Percentiles rank a stretch among this genome's conserved stretches.
Evolutionary conservation across 208 protist species (phyloP).

Genomic region (Leishmania turanica): DNA sequence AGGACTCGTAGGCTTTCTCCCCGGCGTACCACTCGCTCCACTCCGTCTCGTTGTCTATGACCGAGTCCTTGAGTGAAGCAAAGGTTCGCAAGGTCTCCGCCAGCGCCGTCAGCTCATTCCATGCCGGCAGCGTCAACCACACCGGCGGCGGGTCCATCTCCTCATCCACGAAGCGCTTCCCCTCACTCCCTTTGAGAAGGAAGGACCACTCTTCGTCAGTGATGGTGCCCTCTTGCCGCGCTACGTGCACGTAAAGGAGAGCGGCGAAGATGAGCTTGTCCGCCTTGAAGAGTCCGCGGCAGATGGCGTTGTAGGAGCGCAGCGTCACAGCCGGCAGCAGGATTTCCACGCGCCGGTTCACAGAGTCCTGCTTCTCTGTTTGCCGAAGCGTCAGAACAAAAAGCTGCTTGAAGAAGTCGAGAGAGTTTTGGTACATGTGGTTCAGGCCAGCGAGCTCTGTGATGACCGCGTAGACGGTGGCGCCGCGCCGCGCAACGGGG

Average conservation of each 20-base stretch:
- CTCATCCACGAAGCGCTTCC: conserved; percentile 62
- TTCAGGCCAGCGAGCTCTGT: conserved; percentile 91
- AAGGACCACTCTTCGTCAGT: conserved; percentile 88
- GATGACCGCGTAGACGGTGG: conserved; percentile 95
- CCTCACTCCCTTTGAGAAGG: conserved; percentile 89
- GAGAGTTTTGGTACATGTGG: conserved; percentile 96
- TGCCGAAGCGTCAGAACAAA: conserved; percentile 91
- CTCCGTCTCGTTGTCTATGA: conserved; percentile 81
- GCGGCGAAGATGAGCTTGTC: conserved; percentile 97
- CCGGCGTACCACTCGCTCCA: conserved; percentile 90
- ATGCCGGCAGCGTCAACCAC: conserved; percentile 92
- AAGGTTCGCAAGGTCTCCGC: conserved; percentile 83
- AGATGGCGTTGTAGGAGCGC: conserved; percentile 93
- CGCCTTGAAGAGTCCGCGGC: conserved; percentile 95
- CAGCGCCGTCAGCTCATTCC: conserved; percentile 94
- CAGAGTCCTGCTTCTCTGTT: conserved; percentile 77
- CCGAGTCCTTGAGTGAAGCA: conserved; percentile 77
- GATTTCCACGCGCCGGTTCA: conserved; percentile 77
- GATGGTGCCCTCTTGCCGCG: conserved; percentile 70
- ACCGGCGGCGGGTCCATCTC: conserved; percentile 73
- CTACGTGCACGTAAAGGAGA: conserved; percentile 91
- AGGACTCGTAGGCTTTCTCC: conserved; percentile 85
- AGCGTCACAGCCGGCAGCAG: conserved; percentile 89
- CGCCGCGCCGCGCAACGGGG: conserved; percentile 93
- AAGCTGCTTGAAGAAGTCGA: conserved; percentile 93